phyloP scores from a whole-genome alignment of 331 rosid species.

The Cydonia oblonga region DNA sequence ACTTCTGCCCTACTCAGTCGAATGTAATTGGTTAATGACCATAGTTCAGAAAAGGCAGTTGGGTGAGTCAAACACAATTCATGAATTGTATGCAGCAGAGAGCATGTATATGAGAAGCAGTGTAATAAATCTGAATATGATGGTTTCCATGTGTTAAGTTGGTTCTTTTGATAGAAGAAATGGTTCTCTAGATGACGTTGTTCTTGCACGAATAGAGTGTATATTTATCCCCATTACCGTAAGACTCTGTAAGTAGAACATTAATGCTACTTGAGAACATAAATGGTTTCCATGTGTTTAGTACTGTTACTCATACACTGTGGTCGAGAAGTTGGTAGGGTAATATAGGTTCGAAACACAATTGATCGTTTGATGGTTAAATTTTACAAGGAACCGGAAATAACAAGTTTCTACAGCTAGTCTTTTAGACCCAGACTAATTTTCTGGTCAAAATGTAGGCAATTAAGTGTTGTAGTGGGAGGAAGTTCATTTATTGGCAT shows the following conservation, averaged over 20 bases:
- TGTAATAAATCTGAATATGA: not conserved
- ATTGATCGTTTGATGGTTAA: not conserved
- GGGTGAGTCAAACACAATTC: not conserved
- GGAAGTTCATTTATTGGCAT: not conserved
- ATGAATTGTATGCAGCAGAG: not conserved
- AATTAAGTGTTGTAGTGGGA: not conserved
- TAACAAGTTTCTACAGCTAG: not conserved
- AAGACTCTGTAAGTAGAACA: not conserved
- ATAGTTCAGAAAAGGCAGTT: too few relatives aligned
- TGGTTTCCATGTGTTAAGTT: not conserved
- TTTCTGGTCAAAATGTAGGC: not conserved
- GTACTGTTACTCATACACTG: not conserved
- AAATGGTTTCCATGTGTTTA: too few relatives aligned
- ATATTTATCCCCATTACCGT: not conserved
- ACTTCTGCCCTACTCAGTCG: not conserved
- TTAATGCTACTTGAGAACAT: not conserved
- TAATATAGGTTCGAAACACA: not conserved
- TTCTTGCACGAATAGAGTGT: not conserved
- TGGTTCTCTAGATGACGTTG: not conserved
- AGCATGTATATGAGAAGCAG: not conserved
- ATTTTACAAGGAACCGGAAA: not conserved
- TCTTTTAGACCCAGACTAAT: not conserved
- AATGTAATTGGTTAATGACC: not conserved
- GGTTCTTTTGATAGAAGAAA: not conserved
- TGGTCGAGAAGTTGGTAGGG: not conserved